Base-by-base conservation (phyloP, 805 yeast genomes). In the Kodamaea nitidulidarum region DNA sequence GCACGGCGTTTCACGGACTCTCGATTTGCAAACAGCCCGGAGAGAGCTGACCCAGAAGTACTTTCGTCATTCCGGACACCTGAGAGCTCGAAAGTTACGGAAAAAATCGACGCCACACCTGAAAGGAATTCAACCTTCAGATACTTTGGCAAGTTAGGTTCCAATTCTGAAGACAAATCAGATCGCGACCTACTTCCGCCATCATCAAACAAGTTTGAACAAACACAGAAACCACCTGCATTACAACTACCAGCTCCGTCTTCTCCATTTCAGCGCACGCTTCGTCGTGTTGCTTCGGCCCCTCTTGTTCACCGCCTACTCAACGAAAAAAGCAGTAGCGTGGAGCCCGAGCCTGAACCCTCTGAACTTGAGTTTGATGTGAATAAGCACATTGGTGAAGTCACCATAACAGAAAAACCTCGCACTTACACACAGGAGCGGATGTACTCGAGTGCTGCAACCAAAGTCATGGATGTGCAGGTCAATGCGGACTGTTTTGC, bases 401-500 rank as follows among this genome's bases (percentile, higher is more conserved):
- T 68, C n/a, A 59, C 58, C 20, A 51, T 56, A 21, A 47, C 55
- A 11, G 58, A 58, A 26, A 49, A 72, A 40, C 71, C 72, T 3
- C 43, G 73, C 28, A 61, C 72, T 1, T 52, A 56, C 32, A 66
- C 71, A 7, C 71, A 59, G 41, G 72, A 66, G 30, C 69, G 95
- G 46, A 77, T 81, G 47, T 85, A 85, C 54, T 80, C 88, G 14
- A 75, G 81, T 43, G 80, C 81, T 46, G 78, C 96, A 9, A 84
- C 84, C 40, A 85, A 80, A 52, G 73, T 81, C 26, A 71, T 78
- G 40, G 83, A 80, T 45, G 88, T 83, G 7, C 88, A 84, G 53
- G 99, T 95, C 15, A 76, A 82, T 4, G 95, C 95, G 2, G 76
- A 77, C 32, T 84, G 93, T 18, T 93, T 93, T 58, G 96, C 90